phyloP scores from a whole-genome alignment of 164 flowering plant genomes.

The Sedum album region DNA sequence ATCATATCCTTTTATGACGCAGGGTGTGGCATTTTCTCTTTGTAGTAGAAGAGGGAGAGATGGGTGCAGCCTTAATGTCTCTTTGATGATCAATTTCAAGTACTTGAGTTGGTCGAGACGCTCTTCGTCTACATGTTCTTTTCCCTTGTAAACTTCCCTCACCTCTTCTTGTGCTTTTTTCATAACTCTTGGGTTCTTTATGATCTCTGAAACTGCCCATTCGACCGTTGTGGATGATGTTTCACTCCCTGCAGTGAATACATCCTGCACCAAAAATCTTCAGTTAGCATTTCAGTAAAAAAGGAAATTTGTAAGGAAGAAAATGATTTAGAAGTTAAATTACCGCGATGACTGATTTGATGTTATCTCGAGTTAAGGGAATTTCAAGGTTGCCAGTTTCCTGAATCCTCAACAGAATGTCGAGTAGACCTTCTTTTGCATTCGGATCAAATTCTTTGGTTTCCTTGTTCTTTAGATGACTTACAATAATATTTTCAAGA shows the following conservation, averaged over 20 bases:
- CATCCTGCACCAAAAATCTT: slow-evolving; percentile 17
- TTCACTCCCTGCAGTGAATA: slow-evolving; percentile 28
- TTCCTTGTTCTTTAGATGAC: not conserved
- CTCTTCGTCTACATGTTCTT: slow-evolving; percentile 16
- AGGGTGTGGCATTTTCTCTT: slow-evolving; percentile 19
- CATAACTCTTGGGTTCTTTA: slow-evolving; percentile 23
- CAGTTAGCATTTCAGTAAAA: not conserved
- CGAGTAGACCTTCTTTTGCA: slow-evolving; percentile 1
- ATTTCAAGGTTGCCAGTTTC: slow-evolving; percentile 4
- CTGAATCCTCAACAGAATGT: slow-evolving; percentile 8
- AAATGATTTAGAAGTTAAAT: not conserved
- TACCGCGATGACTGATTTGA: slow-evolving; percentile 6
- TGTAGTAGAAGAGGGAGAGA: slow-evolving; percentile 23
- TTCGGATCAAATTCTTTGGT: not conserved
- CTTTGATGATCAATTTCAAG: slow-evolving; percentile 19
- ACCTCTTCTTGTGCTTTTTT: slow-evolving; percentile 27
- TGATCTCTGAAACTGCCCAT: slow-evolving; percentile 33
- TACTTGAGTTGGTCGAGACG: slow-evolving; percentile 16
- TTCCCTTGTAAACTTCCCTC: slow-evolving; percentile 16
- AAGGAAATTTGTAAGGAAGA: not conserved
- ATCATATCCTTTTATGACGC: slow-evolving; percentile 20
- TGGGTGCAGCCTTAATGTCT: slow-evolving; percentile 26
- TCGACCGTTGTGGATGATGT: slow-evolving; percentile 19
- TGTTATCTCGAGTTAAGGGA: slow-evolving; percentile 8
- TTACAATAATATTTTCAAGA: slow-evolving; percentile 3